Base-by-base conservation (phyloP, 768 basidiomycete genomes). In the Rhizopogon vesiculosus region DNA sequence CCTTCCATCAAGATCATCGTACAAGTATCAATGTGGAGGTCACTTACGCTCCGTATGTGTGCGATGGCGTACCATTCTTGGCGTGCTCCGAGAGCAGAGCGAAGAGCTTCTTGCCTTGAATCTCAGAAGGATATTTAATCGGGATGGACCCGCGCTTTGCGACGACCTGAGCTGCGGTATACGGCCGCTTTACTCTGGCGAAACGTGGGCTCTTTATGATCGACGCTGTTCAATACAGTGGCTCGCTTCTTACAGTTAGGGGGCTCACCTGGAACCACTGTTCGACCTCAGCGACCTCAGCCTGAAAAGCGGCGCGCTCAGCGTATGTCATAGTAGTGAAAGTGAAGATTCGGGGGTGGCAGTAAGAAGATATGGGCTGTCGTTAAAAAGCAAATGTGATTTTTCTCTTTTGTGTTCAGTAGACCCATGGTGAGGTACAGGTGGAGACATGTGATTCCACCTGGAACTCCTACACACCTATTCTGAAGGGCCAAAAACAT, bases 31-130 rank as follows among this genome's bases (percentile, higher is more conserved):
- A 42, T 19, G 18, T n/a, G 38, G 28, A 45, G 40, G 49, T 43
- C 46, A 89, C 95, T 82, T 69, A 98, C 93, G 95, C 95, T 76
- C 97, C 97, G 67, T 98, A 99, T 59, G 97, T 99, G 69, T 95
- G 92, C 19, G 91, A 94, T 1, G 91, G 89, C 3, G 90, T 90
- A 38, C 87, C 82, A 56, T 78, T 78, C 69, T 80, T 82, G 52
- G 84, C 86, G 68, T 97, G 94, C 59, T 89, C 77, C 49, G 81
- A 78, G 60, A 99, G 81, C 56, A 88, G 68, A 7, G 69, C 64
- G 78, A 83, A 96, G 39, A 97, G 81, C 73, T 98, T 98, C 80
- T 93, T 91, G 60, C 80, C 95, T 67, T 84, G 82, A 1, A 85
- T 64, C 66, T 92, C 81, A 48, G 94, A 93, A 13, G 96, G 90